phyloP scores from a whole-genome alignment of 2,329 filamentous ascomycete species.

The Geosmithia morbida region DNA sequence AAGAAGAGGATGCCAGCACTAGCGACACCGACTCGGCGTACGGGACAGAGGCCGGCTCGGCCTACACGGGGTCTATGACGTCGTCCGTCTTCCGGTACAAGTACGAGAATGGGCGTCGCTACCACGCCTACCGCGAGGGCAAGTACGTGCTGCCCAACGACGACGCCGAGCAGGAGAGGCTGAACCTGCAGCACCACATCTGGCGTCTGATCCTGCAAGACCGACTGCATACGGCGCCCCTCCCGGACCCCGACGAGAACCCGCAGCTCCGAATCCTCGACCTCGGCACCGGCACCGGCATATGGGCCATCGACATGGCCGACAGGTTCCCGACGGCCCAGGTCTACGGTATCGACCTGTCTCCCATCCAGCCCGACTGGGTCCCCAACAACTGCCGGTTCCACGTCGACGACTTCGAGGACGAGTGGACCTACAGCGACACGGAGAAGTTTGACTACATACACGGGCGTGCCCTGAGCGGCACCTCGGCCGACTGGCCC shows the following conservation, averaged over 20 bases:
- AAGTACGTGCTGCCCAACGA: constrained; percentile 17
- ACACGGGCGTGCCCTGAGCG: constrained; percentile 13
- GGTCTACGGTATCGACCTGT: constrained; percentile 23
- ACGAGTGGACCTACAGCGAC: constrained; percentile 30
- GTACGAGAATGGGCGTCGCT: constrained; percentile 23
- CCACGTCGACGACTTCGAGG: constrained; percentile 43
- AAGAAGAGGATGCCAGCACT: not conserved
- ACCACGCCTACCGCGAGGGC: constrained; percentile 20
- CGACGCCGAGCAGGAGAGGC: constrained; percentile 20
- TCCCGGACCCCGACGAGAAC: constrained; percentile 9
- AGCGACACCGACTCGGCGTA: not conserved
- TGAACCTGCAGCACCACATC: constrained; percentile 23
- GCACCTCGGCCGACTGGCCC: constrained; percentile 16
- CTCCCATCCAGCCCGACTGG: constrained; percentile 27
- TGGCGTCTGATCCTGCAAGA: constrained; percentile 16
- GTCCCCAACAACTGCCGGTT: constrained; percentile 45
- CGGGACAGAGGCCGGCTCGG: not conserved
- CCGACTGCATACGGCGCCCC: constrained; percentile 19
- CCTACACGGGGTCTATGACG: constrained; percentile 7
- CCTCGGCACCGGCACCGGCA: constrained; percentile 26
- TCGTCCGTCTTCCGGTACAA: constrained; percentile 18
- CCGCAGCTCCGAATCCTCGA: constrained; percentile 24
- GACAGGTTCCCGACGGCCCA: constrained; percentile 11
- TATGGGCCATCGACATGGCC: constrained; percentile 17
- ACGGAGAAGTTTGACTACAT: constrained; percentile 15